phyloP scores from a whole-genome alignment of 805 yeast species.

The Ogataea thermomethanolica region DNA sequence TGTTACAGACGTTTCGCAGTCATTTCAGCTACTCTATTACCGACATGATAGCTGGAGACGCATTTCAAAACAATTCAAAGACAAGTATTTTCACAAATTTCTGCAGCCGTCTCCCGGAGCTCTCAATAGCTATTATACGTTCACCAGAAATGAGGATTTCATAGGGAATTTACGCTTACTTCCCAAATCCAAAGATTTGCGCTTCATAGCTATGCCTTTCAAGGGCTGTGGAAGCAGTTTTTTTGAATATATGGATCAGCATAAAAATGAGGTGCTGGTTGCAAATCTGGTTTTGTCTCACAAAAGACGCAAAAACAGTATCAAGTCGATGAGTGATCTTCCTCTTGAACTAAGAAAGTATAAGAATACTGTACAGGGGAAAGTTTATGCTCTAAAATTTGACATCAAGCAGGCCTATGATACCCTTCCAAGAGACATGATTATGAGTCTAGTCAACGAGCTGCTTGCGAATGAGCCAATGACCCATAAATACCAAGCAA shows the following conservation, averaged over 20 bases:
- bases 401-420: conserved; percentile 81
- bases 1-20: conserved; percentile 53
- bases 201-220: conserved; percentile 57
- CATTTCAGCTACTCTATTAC: conserved; percentile 43
- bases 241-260: conserved; percentile 33
- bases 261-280: conserved; percentile 42
- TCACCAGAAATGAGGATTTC: conserved; percentile 25
- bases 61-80: conserved; percentile 41
- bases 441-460: conserved; percentile 11
- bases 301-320: conserved; percentile 10
- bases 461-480: conserved; percentile 18
- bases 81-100: conserved; percentile 38
- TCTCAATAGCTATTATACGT: conserved; percentile 15
- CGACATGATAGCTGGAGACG: conserved; percentile 57
- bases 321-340: conserved; percentile 43
- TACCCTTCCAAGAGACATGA: conserved; percentile 49
- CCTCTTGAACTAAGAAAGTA: conserved; percentile 38
- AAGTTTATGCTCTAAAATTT: conserved; percentile 53
- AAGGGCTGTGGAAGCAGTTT: conserved; percentile 35
- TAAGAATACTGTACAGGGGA: conserved; percentile 29
- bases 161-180: conserved; percentile 47
- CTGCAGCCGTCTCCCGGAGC: conserved; percentile 26
- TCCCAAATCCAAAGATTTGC: conserved; percentile 60
- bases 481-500: conserved; percentile 1
- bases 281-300: conserved; percentile 36